Evolutionary conservation across 805 yeast genomes (phyloP).

Genomic region (Candida montana): DNA sequence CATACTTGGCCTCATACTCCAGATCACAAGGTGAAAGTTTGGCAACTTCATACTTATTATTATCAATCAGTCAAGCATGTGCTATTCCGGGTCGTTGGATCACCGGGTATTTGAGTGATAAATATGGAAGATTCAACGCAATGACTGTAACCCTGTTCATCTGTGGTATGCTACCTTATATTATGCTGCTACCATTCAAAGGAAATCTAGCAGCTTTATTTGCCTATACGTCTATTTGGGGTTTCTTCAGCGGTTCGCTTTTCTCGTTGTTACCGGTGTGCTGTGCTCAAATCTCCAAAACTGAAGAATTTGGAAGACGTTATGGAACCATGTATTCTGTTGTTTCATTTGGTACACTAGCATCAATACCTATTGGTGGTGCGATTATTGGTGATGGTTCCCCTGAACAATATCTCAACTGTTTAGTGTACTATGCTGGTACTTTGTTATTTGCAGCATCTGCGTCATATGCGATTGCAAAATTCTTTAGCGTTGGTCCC

Average conservation of each 20-base stretch:
- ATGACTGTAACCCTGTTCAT: constrained; percentile 33
- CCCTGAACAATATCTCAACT: constrained; percentile 28
- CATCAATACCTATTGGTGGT: constrained; percentile 46
- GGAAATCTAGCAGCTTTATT: constrained; percentile 30
- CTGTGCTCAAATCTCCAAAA: constrained; percentile 51
- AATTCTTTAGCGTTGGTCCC: constrained; percentile 18
- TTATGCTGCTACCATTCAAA: constrained; percentile 36
- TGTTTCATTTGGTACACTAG: constrained; percentile 49
- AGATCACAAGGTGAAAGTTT: constrained; percentile 37
- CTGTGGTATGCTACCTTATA: constrained; percentile 28
- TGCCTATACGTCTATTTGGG: constrained; percentile 44
- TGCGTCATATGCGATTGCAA: constrained; percentile 37
- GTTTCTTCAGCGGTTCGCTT: constrained; percentile 49
- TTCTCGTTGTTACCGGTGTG: constrained; percentile 54
- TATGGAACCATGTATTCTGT: constrained; percentile 55
- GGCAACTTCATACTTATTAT: constrained; percentile 37
- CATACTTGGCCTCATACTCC: constrained; percentile 48
- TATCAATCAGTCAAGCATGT: constrained; percentile 38
- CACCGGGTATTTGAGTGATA: constrained; percentile 40
- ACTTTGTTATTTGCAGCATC: constrained; percentile 34
- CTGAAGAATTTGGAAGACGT: constrained; percentile 47
- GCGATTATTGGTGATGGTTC: constrained; percentile 39
- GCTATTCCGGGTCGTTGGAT: constrained; percentile 41
- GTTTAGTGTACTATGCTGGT: constrained; percentile 30
- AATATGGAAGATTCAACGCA: constrained; percentile 48